phyloP scores from a whole-genome alignment of 768 basidiomycete species.

The Lactarius hengduanensis region DNA sequence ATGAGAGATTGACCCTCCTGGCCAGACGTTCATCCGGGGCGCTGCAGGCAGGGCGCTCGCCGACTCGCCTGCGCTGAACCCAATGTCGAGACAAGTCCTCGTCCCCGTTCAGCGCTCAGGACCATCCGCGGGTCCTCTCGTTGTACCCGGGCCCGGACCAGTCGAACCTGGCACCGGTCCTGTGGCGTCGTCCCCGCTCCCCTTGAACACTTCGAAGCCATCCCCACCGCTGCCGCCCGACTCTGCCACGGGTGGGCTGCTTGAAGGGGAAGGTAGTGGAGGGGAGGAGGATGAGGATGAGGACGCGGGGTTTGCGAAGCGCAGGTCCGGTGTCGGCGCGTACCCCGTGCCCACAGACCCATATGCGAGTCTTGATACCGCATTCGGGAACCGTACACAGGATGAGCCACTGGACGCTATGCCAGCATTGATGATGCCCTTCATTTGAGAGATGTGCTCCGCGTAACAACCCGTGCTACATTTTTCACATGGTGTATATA shows the following conservation, averaged over 20 bases:
- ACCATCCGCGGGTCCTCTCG: slow-evolving; percentile 47
- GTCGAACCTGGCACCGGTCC: slow-evolving; percentile 43
- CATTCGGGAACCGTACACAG: slow-evolving; percentile 69
- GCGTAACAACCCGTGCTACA: slow-evolving; percentile 2
- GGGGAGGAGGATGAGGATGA: slow-evolving; percentile 34
- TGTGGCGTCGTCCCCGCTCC: slow-evolving; percentile 32
- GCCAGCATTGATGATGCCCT: slow-evolving; percentile 15
- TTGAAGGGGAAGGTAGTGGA: slow-evolving; percentile 30
- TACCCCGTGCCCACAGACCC: slow-evolving; percentile 50
- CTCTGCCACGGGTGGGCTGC: slow-evolving; percentile 29
- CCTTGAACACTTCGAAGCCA: slow-evolving; percentile 29
- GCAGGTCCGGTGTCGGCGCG: slow-evolving; percentile 32
- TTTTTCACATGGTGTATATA: slow-evolving; percentile 3
- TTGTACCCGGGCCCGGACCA: slow-evolving; percentile 64
- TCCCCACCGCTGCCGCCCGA: slow-evolving; percentile 36
- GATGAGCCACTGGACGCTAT: slow-evolving; percentile 38
- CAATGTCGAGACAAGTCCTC: slow-evolving; percentile 70
- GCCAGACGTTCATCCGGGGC: slow-evolving; percentile 85
- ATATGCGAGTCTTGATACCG: slow-evolving; percentile 78
- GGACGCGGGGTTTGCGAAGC: slow-evolving; percentile 39
- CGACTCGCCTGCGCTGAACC: slow-evolving; percentile 89
- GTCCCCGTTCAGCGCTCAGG: slow-evolving; percentile 56
- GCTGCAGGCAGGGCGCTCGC: slow-evolving; percentile 77
- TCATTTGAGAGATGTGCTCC: slow-evolving; percentile 45
- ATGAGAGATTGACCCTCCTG: slow-evolving; percentile 34